These are phyloP conservation scores for Nakataea oryzae DNA, from an alignment of 2,329 filamentous ascomycete genomes.

Conservation along the genomic window DNA sequence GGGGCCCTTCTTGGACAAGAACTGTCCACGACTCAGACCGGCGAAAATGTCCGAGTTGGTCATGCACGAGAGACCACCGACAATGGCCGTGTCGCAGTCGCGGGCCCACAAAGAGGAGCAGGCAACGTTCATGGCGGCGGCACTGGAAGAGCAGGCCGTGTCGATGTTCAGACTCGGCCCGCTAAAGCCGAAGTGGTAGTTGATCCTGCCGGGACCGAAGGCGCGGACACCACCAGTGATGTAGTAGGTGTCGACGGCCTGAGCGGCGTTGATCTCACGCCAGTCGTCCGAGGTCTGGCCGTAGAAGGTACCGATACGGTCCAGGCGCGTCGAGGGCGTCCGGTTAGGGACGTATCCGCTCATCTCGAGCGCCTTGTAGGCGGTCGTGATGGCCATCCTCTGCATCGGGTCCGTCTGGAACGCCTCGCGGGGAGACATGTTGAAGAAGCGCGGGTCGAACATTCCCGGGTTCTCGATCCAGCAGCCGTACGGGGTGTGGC, in stretches of 20 bases:
- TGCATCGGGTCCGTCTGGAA: slow-evolving; percentile 76
- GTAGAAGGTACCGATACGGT: slow-evolving; percentile 62
- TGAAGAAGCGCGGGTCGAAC: slow-evolving; percentile 79
- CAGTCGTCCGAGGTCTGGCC: slow-evolving; percentile 69
- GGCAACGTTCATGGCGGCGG: slow-evolving; percentile 60
- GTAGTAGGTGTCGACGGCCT: slow-evolving; percentile 54
- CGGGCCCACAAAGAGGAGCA: slow-evolving; percentile 65
- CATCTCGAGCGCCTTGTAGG: slow-evolving; percentile 76
- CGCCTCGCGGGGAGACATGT: slow-evolving; percentile 75
- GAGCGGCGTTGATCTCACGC: slow-evolving; percentile 62
- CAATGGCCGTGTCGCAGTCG: slow-evolving; percentile 72
- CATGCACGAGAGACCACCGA: slow-evolving; percentile 68
- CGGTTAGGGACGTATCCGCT: slow-evolving; percentile 66
- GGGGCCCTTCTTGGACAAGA: slow-evolving; percentile 64
- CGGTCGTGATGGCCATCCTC: slow-evolving; percentile 63
- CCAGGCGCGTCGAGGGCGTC: slow-evolving; percentile 56
- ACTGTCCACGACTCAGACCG: slow-evolving; percentile 65
- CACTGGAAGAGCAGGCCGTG: slow-evolving; percentile 68
- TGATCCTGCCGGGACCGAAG: slow-evolving; percentile 47
- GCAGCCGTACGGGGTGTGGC: slow-evolving; percentile 65
- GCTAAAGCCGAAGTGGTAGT: slow-evolving; percentile 69
- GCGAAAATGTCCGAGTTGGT: slow-evolving; percentile 75
- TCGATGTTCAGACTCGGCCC: slow-evolving; percentile 65
- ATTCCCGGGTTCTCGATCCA: slow-evolving; percentile 65
- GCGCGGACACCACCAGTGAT: slow-evolving; percentile 32